Evolutionary conservation across 2,329 filamentous ascomycete genomes (phyloP).

Genomic region (Alternaria longipes): DNA sequence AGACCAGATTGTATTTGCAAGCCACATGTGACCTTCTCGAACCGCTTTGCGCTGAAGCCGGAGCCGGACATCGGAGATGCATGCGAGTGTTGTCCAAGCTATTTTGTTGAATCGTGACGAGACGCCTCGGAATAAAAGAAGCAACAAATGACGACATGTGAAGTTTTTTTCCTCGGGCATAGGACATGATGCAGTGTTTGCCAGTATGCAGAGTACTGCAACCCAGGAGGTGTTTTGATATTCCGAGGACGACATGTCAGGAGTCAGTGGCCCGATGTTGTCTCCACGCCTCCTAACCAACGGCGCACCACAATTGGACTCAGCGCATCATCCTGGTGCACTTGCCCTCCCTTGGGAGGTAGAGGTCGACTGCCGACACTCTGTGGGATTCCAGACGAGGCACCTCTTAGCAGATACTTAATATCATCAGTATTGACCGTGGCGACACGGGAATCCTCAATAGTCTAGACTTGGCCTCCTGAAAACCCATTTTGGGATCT

Average conservation of each 20-base stretch:
- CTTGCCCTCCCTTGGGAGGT: background rate
- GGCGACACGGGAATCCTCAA: background rate
- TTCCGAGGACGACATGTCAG: background rate
- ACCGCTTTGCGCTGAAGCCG: background rate
- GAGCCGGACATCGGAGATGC: background rate
- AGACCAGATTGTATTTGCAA: constrained; percentile 7
- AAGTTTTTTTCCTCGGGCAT: background rate
- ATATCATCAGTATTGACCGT: background rate
- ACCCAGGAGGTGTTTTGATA: background rate
- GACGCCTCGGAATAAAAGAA: background rate
- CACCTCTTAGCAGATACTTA: background rate
- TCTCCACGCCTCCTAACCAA: background rate
- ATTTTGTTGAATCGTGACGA: background rate
- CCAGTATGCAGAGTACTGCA: background rate
- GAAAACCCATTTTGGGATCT: background rate
- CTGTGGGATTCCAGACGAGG: background rate
- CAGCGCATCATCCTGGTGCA: background rate
- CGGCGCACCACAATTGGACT: background rate
- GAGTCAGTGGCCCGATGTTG: background rate
- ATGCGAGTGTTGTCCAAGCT: background rate
- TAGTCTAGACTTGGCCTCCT: background rate
- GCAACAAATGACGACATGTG: background rate
- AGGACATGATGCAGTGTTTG: background rate
- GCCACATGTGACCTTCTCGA: constrained; percentile 13
- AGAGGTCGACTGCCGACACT: background rate